Evolutionary conservation across 78 protist species (phyloP).

Genomic region (Dictyostelium intermedium): DNA sequence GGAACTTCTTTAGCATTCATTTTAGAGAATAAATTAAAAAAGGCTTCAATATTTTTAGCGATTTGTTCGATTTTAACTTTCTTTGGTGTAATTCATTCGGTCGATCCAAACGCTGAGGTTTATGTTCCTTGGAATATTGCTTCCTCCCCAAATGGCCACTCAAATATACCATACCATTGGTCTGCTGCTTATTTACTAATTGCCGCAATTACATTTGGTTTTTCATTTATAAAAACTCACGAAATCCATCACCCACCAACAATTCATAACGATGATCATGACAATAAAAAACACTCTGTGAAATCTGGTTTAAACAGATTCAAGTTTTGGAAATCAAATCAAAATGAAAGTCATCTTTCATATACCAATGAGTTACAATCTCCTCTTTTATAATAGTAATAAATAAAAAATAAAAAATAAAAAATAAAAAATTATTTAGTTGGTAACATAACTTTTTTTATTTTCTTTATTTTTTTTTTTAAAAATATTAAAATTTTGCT

Average conservation of each 20-base stretch:
- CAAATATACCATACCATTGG: constrained; percentile 70
- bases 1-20: constrained; percentile 56
- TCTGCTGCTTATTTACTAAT: constrained; percentile 15
- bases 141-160: neutral
- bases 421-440: too few relatives aligned
- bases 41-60: constrained; percentile 39
- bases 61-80: constrained; percentile 18
- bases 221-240: constrained; percentile 10
- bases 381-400: neutral
- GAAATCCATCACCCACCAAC: neutral
- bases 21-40: constrained; percentile 24
- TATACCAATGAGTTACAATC: neutral
- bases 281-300: neutral
- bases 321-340: neutral
- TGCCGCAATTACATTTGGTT: constrained; percentile 16
- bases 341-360: neutral
- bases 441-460: too few relatives aligned
- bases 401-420: too few relatives aligned
- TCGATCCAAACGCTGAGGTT: constrained; percentile 70
- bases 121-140: constrained; percentile 53
- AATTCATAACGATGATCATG: neutral
- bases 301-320: neutral
- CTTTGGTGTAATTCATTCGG: constrained; percentile 70
- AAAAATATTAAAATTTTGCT: too few relatives aligned
- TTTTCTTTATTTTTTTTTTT: too few relatives aligned